Evolutionary conservation across 352 stramenopile genomes (phyloP), one percentile per base, ranked within the genome.

Genomic region (Globisporangium radiosum): DNA sequence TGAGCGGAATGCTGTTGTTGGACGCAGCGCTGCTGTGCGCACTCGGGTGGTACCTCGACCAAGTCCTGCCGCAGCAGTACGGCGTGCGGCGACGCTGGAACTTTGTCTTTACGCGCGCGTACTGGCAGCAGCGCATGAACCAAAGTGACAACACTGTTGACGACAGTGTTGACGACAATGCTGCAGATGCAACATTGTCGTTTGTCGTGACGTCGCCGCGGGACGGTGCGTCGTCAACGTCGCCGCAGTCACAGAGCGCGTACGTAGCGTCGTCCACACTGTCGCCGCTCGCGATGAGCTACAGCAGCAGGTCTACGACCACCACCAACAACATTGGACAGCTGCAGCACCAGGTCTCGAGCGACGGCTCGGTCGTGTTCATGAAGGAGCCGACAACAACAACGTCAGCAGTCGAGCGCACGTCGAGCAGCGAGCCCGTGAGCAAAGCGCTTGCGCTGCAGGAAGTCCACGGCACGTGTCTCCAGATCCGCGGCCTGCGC

Each of bases 11-110:
- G 43, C 57, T 92, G 7, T 47, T 90, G 15, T 50, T 96, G 0
- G 95, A 98, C 63, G 69, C 84, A 0, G 33, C 95, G 9, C 25
- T 98, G 5, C 90, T 97, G 25, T 70, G 87, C 14, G 33, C 76
- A 0, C 52, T 98, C 1, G 92, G 84, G 4, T 96, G 81, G 76
- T 98, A 98, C 69, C 71, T 98, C 9, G 91, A 97, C 56, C 78
- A 96, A 57, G 88, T 98, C 1, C 56, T 98, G 8, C 95, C 95
- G 1, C 85, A 90, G 49, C 75, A 97, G 60, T 98, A 88, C 59
- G 95, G 93, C 7, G 78, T 94, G 13, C 64, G 65, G 7, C 83
- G 91, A 54, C 91, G 88, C 0, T 98, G 90, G 82, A 86, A 97
- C 63, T 98, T 98, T 65, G 56, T 94, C 4, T 80, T 96, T 44